Percentiles rank a stretch among this genome's conserved stretches.
Conservation (phyloP, 1,284 basidiomycete genomes). For the Erythrobasidium hasegawianum region DNA sequence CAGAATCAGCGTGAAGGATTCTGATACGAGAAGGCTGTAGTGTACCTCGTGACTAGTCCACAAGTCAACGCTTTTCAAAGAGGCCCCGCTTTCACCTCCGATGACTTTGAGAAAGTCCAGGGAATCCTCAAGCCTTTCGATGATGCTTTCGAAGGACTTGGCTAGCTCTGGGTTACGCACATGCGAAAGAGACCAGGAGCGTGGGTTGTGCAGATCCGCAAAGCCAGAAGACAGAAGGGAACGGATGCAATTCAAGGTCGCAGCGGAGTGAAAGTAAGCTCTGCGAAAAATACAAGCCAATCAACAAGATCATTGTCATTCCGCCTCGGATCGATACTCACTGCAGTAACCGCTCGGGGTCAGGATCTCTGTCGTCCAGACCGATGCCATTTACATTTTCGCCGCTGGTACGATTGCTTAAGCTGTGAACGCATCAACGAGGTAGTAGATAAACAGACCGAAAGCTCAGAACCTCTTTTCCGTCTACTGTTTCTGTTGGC, state of each 20-base stretch:
- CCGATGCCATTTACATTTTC: conserved; percentile 89
- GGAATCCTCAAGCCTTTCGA: conserved; percentile 79
- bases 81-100: conserved; percentile 64
- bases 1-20: too few species aligned
- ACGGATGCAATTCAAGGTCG: conserved; percentile 90
- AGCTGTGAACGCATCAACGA: too few species aligned
- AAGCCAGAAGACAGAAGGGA: conserved; percentile 84
- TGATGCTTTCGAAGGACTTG: conserved; percentile 77
- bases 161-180: conserved; percentile 76
- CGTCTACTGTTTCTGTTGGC: conserved; percentile 63
- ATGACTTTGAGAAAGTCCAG: conserved; percentile 90
- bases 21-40: too few species aligned
- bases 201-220: conserved; percentile 77
- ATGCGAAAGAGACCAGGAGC: conserved; percentile 87
- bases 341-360: conserved; percentile 76
- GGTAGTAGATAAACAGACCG: conserved; percentile 56
- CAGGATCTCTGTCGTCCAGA: conserved; percentile 69
- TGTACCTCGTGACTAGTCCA: conserved; percentile 68
- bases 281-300: too few species aligned
- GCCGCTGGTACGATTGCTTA: too few species aligned
- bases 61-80: conserved; percentile 86
- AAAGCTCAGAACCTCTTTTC: conserved; percentile 61
- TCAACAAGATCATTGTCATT: too few species aligned
- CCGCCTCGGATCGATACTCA: too few species aligned
- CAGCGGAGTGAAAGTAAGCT: conserved; percentile 92